These are phyloP conservation scores for Monosporascus sp. DNA, from an alignment of 2,329 filamentous ascomycete species.

Conservation along the genomic window DNA sequence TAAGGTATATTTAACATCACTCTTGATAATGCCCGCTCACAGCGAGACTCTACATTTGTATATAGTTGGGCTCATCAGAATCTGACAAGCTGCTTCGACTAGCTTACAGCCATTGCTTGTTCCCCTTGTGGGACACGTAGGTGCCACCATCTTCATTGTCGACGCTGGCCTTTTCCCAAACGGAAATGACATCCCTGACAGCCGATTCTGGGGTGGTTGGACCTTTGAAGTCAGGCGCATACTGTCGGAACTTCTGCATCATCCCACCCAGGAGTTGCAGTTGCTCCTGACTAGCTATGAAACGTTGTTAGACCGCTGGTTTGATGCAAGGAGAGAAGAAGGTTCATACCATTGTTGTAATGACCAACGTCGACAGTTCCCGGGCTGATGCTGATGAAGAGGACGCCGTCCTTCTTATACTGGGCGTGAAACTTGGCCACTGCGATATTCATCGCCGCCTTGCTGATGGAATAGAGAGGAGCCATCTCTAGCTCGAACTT, in stretches of 20 bases:
- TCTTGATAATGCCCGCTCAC: too few species aligned
- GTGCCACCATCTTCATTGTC: neutral
- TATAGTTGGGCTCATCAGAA: too few species aligned
- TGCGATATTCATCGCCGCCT: constrained; percentile 18
- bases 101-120: neutral
- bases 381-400: constrained; percentile 38
- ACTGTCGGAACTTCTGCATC: neutral
- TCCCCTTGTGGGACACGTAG: neutral
- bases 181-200: neutral
- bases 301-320: too few species aligned
- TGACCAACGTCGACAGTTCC: constrained; percentile 35
- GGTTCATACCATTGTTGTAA: constrained; percentile 3
- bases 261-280: too few species aligned
- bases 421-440: constrained; percentile 35
- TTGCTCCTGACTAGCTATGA: too few species aligned
- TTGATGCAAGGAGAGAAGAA: too few species aligned
- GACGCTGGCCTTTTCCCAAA: neutral
- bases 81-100: too few species aligned
- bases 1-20: too few species aligned
- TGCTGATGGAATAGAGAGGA: constrained; percentile 40
- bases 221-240: neutral
- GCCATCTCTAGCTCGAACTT: constrained; percentile 36
- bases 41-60: too few species aligned
- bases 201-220: neutral
- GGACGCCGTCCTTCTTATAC: constrained; percentile 37